Evolutionary conservation across 805 yeast species (phyloP), one percentile per base, ranked within the genome.

Genomic region (Tetrapisispora namnaoensis): DNA sequence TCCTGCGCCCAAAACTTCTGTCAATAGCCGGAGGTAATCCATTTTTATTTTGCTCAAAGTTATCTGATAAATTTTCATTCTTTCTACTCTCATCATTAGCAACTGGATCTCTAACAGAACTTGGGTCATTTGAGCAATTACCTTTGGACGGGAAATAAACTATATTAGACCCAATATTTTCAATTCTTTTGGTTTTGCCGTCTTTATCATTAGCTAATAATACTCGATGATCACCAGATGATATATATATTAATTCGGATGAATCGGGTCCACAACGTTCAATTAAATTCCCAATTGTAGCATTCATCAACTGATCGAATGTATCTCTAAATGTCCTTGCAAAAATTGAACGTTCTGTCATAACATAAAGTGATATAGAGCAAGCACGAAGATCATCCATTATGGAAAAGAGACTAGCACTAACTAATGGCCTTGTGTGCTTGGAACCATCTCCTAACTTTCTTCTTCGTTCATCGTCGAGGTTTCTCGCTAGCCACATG

Each of bases 341-440:
- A 63, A 79, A 77, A 55, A 74, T 74, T 0, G 85, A 77, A 51
- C 86, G 69, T 56, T 81, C 86, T 17, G 82, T 74, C 82, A 81
- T 78, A 6, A 79, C 83, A 58, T 78, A 80, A 17, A 81, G 62
- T 50, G 82, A 77, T 16, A 79, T 72, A 1, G 85, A 79, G 55
- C 87, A 81, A 9, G 83, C 82, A 49, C 84, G 69, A 38, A 81
- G 63, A 64, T 80, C 84, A 61, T 81, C 83, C 57, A 80, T 65
- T 2, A 82, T 79, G 8, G 75, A 71, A 57, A 79, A 71, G 37
- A 77, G 63, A 22, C 74, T 70, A 36, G 76, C 80, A 4, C 79
- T 75, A 11, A 78, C 78, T 2, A 74, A 65, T 3, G 84, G 83
- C 52, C 82, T 68, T 1, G 83, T 79, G 58, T 79, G 82, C 51